These are phyloP conservation scores for Leccinum obscurum DNA, from an alignment of 768 basidiomycete genomes.

Conservation along the genomic window DNA sequence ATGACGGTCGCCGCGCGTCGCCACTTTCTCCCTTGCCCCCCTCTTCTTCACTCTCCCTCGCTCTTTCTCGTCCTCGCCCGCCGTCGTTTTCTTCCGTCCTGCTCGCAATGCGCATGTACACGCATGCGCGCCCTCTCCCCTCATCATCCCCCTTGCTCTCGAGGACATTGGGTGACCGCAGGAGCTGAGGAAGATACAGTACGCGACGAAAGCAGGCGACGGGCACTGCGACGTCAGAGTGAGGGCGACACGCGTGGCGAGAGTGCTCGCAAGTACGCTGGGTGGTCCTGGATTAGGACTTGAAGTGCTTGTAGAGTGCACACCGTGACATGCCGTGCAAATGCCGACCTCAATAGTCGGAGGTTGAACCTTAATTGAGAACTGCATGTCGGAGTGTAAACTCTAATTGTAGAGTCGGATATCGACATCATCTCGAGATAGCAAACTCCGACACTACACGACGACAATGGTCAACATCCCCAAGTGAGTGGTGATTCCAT, in stretches of 20 bases:
- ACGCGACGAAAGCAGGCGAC: background rate
- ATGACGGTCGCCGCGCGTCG: no score
- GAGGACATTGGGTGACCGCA: background rate
- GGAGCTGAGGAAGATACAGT: background rate
- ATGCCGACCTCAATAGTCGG: no score
- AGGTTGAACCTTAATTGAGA: background rate
- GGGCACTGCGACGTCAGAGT: no score
- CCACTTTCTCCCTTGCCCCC: no score
- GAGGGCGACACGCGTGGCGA: background rate
- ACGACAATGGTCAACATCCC: slow-evolving; percentile 89
- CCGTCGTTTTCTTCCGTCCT: background rate
- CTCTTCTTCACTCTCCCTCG: no score
- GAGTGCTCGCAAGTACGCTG: background rate
- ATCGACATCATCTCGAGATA: slow-evolving; percentile 13
- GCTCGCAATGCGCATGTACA: background rate
- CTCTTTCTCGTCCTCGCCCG: no score
- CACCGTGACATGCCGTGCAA: no score
- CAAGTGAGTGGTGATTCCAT: slow-evolving; percentile 58
- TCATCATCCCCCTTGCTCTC: background rate
- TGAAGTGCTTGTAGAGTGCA: no score
- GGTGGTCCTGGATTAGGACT: no score
- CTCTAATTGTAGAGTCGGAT: slow-evolving; percentile 21
- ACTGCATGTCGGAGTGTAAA: slow-evolving; percentile 23
- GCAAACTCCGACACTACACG: slow-evolving; percentile 26
- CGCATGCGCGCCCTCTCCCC: no score